A percentile compares a stretch with the other conserved stretches of the same genome.
Conservation (phyloP, 768 basidiomycete genomes). For the Leccinum pellstonianum region DNA sequence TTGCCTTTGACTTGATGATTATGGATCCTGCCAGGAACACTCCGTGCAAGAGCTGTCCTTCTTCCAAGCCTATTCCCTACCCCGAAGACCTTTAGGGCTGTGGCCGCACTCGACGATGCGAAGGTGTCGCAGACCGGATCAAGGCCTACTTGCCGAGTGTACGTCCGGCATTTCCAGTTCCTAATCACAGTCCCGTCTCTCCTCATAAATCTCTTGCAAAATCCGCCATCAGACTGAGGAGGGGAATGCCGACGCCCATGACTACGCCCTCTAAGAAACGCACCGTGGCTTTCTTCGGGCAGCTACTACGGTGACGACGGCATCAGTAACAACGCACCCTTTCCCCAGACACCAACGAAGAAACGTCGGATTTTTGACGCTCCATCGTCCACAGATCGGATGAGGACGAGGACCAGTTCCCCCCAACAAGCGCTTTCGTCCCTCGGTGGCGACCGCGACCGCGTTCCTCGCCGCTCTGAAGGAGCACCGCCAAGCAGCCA, state of each 20-base stretch:
- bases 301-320: constrained; percentile 13
- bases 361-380: constrained; percentile 32
- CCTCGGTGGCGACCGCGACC: background rate
- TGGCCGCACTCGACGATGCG: constrained; percentile 25
- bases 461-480: constrained; percentile 24
- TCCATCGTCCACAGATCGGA: constrained; percentile 8
- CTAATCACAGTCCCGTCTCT: constrained; percentile 4
- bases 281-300: constrained; percentile 15
- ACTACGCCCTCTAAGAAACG: constrained; percentile 36
- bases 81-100: constrained; percentile 19
- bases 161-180: background rate
- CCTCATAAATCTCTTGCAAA: constrained; percentile 22
- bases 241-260: background rate
- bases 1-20: background rate
- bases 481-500: constrained; percentile 4
- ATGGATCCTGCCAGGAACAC: background rate
- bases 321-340: constrained; percentile 7
- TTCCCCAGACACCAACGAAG: constrained; percentile 45
- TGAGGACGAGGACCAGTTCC: constrained; percentile 15
- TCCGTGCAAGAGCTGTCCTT: constrained; percentile 22
- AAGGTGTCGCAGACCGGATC: constrained; percentile 23
- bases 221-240: constrained; percentile 16
- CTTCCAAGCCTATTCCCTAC: constrained; percentile 17
- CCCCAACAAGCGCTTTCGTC: constrained; percentile 7
- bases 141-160: constrained; percentile 9